These are phyloP conservation scores for Nicotiana otophora DNA, from an alignment of 257 asterid genomes.

Conservation along the genomic window DNA sequence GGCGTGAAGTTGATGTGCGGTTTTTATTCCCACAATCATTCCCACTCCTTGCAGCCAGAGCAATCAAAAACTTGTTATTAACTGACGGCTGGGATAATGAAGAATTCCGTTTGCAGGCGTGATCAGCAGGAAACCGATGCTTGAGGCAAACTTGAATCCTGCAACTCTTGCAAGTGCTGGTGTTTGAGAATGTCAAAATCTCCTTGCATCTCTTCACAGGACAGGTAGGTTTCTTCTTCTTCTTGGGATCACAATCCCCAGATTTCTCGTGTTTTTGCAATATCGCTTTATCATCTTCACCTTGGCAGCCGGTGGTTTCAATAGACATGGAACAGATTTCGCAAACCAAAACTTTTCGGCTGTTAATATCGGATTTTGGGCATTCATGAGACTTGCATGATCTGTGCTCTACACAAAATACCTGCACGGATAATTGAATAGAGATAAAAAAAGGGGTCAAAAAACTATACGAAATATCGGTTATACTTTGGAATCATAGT, in stretches of 20 bases:
- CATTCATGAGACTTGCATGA: constrained; percentile 70
- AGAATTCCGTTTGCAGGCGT: constrained; percentile 36
- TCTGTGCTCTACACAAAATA: constrained; percentile 66
- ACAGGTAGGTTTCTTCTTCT: constrained; percentile 65
- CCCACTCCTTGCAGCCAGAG: constrained; percentile 50
- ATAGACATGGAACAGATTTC: constrained; percentile 60
- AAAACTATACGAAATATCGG: no score
- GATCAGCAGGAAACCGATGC: constrained; percentile 84
- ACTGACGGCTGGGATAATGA: constrained; percentile 6
- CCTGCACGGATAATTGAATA: constrained; percentile 24
- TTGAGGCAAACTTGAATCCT: constrained; percentile 60
- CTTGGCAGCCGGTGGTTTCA: constrained; percentile 55
- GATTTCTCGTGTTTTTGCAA: constrained; percentile 58
- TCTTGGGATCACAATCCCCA: constrained; percentile 72
- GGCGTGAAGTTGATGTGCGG: constrained; percentile 14
- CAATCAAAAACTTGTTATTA: constrained; percentile 46
- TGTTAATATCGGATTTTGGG: constrained; percentile 48
- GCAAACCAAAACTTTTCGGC: constrained; percentile 76
- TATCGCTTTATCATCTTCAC: constrained; percentile 47
- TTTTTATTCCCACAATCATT: constrained; percentile 52
- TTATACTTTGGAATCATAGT: no score
- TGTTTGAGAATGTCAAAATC: constrained; percentile 79
- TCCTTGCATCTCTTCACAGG: constrained; percentile 66
- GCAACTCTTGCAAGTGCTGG: constrained; percentile 59
- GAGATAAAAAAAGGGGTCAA: no score